Conservation (phyloP, 371 early-diverging fungal species). For the Choanephora cucurbitarum region DNA sequence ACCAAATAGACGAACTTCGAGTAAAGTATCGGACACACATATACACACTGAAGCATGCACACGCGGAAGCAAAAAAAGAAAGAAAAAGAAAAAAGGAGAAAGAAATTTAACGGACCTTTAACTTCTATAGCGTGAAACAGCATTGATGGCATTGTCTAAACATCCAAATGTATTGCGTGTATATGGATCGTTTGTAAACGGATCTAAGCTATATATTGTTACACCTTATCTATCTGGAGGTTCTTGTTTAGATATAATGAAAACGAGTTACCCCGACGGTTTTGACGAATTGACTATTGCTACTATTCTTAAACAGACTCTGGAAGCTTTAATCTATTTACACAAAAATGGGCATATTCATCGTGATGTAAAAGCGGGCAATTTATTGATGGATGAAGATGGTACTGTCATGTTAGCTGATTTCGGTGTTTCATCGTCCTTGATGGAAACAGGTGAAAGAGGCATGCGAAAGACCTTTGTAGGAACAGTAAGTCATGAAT, state of each 20-base stretch:
- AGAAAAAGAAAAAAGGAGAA: neutral
- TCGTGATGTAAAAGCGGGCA: constrained; percentile 92
- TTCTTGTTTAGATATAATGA: constrained; percentile 90
- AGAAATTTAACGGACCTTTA: neutral
- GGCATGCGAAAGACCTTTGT: constrained; percentile 88
- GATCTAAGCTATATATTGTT: constrained; percentile 80
- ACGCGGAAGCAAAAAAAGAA: neutral
- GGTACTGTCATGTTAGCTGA: constrained; percentile 87
- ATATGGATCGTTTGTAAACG: constrained; percentile 81
- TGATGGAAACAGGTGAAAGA: constrained; percentile 79
- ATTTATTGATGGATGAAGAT: constrained; percentile 82
- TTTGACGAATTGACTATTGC: constrained; percentile 83
- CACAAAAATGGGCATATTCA: constrained; percentile 90
- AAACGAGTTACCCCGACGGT: constrained; percentile 78
- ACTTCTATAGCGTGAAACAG: constrained; percentile 72
- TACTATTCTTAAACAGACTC: constrained; percentile 83
- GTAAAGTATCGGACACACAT: constrained; percentile 34
- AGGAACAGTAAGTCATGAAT: constrained; percentile 63
- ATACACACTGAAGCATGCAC: neutral
- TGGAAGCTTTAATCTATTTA: constrained; percentile 84
- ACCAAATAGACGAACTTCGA: constrained; percentile 90
- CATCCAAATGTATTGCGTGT: constrained; percentile 86
- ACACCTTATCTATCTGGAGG: constrained; percentile 82
- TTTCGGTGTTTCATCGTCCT: constrained; percentile 85
- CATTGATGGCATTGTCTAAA: constrained; percentile 84